Evolutionary conservation across 805 yeast species (phyloP), one percentile per base, ranked within the genome.

Genomic region (Komagataella populi): DNA sequence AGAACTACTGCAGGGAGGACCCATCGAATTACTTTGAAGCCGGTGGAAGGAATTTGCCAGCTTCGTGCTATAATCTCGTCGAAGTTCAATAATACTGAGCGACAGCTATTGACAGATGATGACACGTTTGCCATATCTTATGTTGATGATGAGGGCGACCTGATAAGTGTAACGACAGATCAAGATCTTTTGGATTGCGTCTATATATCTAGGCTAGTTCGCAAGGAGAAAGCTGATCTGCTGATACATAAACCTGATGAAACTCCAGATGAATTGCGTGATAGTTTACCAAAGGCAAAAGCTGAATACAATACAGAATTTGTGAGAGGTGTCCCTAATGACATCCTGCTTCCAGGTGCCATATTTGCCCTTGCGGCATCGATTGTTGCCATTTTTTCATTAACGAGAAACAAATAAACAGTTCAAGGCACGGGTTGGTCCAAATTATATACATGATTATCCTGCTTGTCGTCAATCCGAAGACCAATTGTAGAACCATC

Each of bases 101-200:
- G 39, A 46, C 39, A 30, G 22, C 20, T 30, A 16, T 48, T 51
- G 7, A 20, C 18, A 23, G 61, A 54, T 10, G 56, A 52, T 16
- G 50, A 17, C 51, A 51, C 43, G 52, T 83, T 80, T 64, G 88
- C 87, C 0, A 76, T 87, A 50, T 81, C 89, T 52, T 87, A 87
- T 57, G 63, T 81, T 30, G 96, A 88, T 59, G 95, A 87, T 59
- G 96, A 88, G 59, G 84, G 86, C 12, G 96, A 88, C 61, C 68
- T 83, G 12, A 86, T 88, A 22, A 81, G 87, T 1, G 78, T 88
- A 44, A 84, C 93, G 0, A 75, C 84, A 3, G 84, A 83, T 58
- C 76, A 74, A 58, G 96, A 88, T 60, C 72, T 88, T 52, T 60
- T 70, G 18, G 95, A 87, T 56, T 87, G 95, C 61, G 79, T 84